Conservation (phyloP, 495 filamentous ascomycete genomes). For the Beverwykella pulmonaria region DNA sequence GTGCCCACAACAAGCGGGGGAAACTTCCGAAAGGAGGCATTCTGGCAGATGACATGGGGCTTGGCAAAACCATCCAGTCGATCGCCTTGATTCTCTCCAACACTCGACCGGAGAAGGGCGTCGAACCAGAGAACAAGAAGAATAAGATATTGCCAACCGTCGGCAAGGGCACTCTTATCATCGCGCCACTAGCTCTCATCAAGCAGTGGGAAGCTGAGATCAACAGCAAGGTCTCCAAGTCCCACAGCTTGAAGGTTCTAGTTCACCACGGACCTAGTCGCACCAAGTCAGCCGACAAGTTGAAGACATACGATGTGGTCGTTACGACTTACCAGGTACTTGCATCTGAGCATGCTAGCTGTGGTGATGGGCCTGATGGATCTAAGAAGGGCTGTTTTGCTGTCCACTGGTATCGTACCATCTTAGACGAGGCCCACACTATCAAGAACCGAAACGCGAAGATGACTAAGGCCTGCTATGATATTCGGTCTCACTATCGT, state of each 20-base stretch:
- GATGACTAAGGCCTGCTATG: conserved; percentile 82
- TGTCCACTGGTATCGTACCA: conserved; percentile 90
- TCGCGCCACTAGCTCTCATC: conserved; percentile 93
- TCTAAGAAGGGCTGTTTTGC: conserved; percentile 83
- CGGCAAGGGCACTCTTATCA: conserved; percentile 81
- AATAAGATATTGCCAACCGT: conserved; percentile 63
- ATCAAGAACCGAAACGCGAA: conserved; percentile 99
- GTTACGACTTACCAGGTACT: conserved; percentile 97
- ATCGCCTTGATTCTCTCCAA: conserved; percentile 82
- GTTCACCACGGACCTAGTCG: conserved; percentile 89
- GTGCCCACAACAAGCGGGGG: conserved; percentile 71
- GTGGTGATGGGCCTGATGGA: conserved; percentile 55
- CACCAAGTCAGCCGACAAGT: conserved; percentile 70
- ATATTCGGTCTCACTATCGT: conserved; percentile 77
- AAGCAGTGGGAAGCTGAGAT: conserved; percentile 97
- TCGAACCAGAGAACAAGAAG: conserved; percentile 51
- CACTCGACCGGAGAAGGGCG: conserved; percentile 62
- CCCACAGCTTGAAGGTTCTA: conserved; percentile 72
- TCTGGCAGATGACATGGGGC: conserved; percentile 83
- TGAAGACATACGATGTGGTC: conserved; percentile 89
- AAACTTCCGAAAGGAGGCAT: conserved; percentile 84
- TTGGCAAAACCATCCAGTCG: conserved; percentile 83
- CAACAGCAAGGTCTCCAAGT: conserved; percentile 68
- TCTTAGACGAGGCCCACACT: conserved; percentile 94
- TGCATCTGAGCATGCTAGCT: conserved; percentile 79